Percentiles rank a stretch among this genome's conserved stretches.
Evolutionary conservation across 805 yeast genomes (phyloP).

Genomic region (Saturnispora mendoncae): DNA sequence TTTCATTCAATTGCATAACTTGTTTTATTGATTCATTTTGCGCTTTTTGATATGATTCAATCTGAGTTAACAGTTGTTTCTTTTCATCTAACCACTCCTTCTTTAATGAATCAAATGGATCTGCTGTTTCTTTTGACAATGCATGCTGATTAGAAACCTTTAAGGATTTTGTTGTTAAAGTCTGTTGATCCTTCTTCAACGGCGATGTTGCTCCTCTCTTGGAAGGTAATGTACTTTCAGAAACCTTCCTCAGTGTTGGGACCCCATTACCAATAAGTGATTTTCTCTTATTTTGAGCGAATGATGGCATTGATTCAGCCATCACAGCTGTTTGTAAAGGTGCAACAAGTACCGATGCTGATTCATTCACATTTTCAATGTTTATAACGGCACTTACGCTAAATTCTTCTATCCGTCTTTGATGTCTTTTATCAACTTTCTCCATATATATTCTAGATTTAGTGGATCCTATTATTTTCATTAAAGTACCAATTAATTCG

Average conservation of each 20-base stretch:
- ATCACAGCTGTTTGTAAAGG: background rate
- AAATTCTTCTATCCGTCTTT: conserved; percentile 53
- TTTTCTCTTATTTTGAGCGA: conserved; percentile 2
- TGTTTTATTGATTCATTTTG: conserved; percentile 28
- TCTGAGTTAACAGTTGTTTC: conserved; percentile 23
- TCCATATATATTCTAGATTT: conserved; percentile 52
- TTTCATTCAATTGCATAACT: conserved; percentile 26
- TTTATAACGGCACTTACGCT: conserved; percentile 48
- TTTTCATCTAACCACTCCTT: conserved; percentile 35
- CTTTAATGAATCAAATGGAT: conserved; percentile 25
- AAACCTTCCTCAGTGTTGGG: background rate
- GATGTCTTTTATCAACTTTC: conserved; percentile 63
- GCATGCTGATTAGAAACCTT: conserved; percentile 10
- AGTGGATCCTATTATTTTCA: conserved; percentile 75
- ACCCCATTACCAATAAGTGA: background rate
- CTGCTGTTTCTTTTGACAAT: conserved; percentile 2
- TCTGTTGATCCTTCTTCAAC: conserved; percentile 32
- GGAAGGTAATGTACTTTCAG: conserved; percentile 37
- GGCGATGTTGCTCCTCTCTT: conserved; percentile 70
- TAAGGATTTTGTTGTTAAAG: conserved; percentile 23
- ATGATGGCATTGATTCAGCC: background rate
- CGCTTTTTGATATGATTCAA: conserved; percentile 25
- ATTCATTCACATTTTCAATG: conserved; percentile 23
- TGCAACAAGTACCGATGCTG: background rate
- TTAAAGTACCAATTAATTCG: conserved; percentile 67